phyloP scores from a whole-genome alignment of 768 basidiomycete genomes.

The Lanmaoa pseudosensibilis region DNA sequence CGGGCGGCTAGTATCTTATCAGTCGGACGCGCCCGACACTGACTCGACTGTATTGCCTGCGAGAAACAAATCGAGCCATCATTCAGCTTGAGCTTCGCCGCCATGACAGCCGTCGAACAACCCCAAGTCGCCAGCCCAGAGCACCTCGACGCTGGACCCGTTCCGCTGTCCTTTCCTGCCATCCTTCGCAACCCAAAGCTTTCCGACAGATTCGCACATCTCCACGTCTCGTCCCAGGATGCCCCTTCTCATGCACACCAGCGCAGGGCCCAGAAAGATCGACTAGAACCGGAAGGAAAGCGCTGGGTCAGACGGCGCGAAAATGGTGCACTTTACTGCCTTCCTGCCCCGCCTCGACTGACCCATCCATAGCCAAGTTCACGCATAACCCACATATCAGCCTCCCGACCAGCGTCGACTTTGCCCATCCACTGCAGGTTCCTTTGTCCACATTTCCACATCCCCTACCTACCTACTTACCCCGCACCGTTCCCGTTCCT shows the following conservation, averaged over 20 bases:
- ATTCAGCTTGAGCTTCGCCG: neutral
- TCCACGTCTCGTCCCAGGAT: conserved; percentile 31
- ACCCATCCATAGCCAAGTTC: conserved; percentile 55
- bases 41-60: too few relatives aligned
- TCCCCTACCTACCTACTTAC: conserved; percentile 70
- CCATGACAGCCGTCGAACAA: conserved; percentile 10
- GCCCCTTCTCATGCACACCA: neutral
- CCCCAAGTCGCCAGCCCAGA: neutral
- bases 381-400: conserved; percentile 71
- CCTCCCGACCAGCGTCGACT: conserved; percentile 59
- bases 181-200: conserved; percentile 62
- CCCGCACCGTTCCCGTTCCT: conserved; percentile 57
- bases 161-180: conserved; percentile 71
- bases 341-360: neutral
- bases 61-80: neutral
- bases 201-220: conserved; percentile 52
- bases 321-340: conserved; percentile 52
- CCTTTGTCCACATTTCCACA: conserved; percentile 66
- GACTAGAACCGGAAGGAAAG: conserved; percentile 72
- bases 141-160: conserved; percentile 22
- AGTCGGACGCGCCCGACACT: neutral
- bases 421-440: conserved; percentile 43
- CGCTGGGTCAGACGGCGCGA: conserved; percentile 76
- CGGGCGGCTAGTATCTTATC: neutral
- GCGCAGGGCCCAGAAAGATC: conserved; percentile 41